phyloP scores from a whole-genome alignment of 495 filamentous ascomycete genomes.

The Aspergillus homomorphus region DNA sequence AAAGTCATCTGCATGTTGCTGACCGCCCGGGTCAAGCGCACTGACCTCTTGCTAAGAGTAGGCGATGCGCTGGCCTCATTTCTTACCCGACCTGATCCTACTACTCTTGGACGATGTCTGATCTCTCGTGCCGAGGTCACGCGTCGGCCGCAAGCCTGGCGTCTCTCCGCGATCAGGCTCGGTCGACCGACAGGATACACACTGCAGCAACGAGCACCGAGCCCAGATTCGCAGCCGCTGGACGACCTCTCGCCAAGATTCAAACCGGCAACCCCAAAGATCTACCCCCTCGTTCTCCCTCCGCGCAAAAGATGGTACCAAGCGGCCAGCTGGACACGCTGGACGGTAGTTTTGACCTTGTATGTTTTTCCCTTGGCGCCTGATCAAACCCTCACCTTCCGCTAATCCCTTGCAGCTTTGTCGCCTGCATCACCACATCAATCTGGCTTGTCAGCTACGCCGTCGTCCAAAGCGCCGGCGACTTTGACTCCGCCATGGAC shows the following conservation, averaged over 20 bases:
- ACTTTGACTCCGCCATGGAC: background rate
- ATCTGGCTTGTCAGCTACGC: background rate
- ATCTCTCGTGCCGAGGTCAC: conserved; percentile 3
- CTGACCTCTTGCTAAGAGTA: conserved; percentile 7
- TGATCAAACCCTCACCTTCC: background rate
- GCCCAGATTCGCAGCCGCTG: background rate
- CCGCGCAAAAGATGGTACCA: background rate
- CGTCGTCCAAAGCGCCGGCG: background rate
- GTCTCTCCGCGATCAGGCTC: background rate
- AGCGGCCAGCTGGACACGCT: background rate
- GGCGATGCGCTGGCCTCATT: conserved; percentile 20
- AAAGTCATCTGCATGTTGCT: conserved; percentile 9
- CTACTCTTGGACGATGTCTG: conserved; percentile 7
- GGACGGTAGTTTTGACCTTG: background rate
- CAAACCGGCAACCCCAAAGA: background rate
- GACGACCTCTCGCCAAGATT: background rate
- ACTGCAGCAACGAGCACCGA: background rate
- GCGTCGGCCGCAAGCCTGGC: background rate
- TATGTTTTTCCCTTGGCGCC: background rate
- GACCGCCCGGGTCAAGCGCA: conserved; percentile 2
- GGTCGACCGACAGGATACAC: background rate
- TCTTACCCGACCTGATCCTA: conserved; percentile 9
- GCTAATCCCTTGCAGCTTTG: background rate
- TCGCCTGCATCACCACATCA: background rate
- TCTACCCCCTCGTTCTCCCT: background rate